Evolutionary conservation across 1,284 basidiomycete species (phyloP).

Genomic region (Athelia psychrophila): DNA sequence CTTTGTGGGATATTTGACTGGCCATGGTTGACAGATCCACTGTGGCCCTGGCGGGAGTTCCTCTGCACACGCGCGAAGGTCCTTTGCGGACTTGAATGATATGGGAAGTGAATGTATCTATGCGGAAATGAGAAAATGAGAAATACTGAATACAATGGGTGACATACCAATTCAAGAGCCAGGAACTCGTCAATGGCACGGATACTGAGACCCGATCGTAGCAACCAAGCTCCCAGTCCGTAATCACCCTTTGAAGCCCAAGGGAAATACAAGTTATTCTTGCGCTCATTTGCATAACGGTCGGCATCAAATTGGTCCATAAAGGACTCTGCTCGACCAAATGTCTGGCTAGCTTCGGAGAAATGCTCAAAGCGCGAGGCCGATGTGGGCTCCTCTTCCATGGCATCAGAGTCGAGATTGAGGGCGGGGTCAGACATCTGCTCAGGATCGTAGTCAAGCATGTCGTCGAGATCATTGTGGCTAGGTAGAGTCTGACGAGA

Average conservation of each 20-base stretch:
- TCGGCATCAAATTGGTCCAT: slow-evolving; percentile 23
- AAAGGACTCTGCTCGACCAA: slow-evolving; percentile 15
- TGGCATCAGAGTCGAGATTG: too few species aligned
- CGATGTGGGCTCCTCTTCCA: too few species aligned
- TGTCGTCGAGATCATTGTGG: too few species aligned
- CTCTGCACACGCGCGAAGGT: too few species aligned
- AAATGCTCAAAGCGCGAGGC: background rate
- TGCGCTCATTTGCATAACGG: slow-evolving; percentile 11
- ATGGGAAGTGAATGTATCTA: too few species aligned
- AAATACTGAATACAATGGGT: background rate
- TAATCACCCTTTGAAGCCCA: slow-evolving; percentile 26
- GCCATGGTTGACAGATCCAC: too few species aligned
- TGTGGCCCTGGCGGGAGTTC: too few species aligned
- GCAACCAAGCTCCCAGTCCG: slow-evolving; percentile 23
- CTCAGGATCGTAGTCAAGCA: too few species aligned
- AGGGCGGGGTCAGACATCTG: too few species aligned
- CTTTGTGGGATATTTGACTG: too few species aligned
- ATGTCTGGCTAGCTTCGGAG: slow-evolving; percentile 8
- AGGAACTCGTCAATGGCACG: slow-evolving; percentile 21
- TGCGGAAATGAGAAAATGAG: background rate
- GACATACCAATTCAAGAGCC: slow-evolving; percentile 17
- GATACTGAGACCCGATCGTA: slow-evolving; percentile 22
- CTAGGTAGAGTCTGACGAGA: too few species aligned
- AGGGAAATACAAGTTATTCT: slow-evolving; percentile 24
- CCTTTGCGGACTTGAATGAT: too few species aligned